These are phyloP conservation scores for Boletus eberwhitei DNA, from an alignment of 768 basidiomycete genomes.

Conservation along the genomic window DNA sequence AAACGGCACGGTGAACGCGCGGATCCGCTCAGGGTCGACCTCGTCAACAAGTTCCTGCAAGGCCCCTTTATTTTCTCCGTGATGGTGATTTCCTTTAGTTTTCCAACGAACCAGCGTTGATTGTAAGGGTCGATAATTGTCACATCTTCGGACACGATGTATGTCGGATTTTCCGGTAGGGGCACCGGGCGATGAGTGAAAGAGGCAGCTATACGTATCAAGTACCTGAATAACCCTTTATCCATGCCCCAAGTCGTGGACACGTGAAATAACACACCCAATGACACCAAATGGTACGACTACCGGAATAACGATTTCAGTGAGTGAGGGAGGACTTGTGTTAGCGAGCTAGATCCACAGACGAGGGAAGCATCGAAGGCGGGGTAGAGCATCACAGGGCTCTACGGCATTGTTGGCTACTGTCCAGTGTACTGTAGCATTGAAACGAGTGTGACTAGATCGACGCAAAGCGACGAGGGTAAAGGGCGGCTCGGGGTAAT, in stretches of 20 bases:
- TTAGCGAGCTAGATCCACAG: slow-evolving; percentile 34
- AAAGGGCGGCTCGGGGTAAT: neutral
- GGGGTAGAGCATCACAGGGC: slow-evolving; percentile 68
- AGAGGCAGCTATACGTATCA: slow-evolving; percentile 67
- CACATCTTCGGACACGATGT: slow-evolving; percentile 70
- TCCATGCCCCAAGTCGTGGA: neutral
- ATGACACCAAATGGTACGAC: no score
- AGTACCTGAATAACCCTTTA: slow-evolving; percentile 53
- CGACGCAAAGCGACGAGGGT: no score
- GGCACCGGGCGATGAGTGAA: slow-evolving; percentile 82
- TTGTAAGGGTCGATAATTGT: slow-evolving; percentile 90
- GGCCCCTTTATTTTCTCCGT: slow-evolving; percentile 75
- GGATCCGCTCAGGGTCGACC: slow-evolving; percentile 72
- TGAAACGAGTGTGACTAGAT: no score
- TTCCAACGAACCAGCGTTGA: slow-evolving; percentile 90
- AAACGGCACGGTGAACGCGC: slow-evolving; percentile 39
- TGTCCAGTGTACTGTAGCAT: no score
- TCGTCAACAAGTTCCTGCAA: slow-evolving; percentile 81
- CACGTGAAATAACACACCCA: slow-evolving; percentile 48
- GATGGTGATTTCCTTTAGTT: slow-evolving; percentile 79
- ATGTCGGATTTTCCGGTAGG: slow-evolving; percentile 80
- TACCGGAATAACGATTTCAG: no score
- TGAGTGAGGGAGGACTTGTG: neutral
- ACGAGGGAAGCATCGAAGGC: no score
- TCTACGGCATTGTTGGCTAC: no score